These are phyloP conservation scores for Phytophthora capsici DNA, from an alignment of 352 stramenopile genomes.

Conservation along the genomic window DNA sequence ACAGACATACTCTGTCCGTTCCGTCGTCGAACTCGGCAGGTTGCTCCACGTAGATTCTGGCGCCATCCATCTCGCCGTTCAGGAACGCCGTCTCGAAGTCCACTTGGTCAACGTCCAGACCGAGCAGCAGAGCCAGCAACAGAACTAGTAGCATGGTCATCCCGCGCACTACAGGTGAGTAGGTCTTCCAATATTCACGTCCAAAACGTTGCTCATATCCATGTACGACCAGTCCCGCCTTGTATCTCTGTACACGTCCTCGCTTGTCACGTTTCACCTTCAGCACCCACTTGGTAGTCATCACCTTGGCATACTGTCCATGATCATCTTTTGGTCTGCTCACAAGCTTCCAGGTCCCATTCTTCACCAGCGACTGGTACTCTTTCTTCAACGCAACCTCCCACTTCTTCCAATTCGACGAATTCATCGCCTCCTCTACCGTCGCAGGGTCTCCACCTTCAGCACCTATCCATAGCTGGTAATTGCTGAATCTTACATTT, in stretches of 20 bases:
- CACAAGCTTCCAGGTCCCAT: not conserved
- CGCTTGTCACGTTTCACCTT: not conserved
- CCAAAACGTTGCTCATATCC: not conserved
- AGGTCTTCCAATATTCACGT: not conserved
- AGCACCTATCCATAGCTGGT: not conserved
- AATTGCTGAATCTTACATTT: not conserved
- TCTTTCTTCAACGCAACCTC: not conserved
- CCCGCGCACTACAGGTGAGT: constrained; percentile 3
- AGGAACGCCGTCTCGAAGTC: constrained; percentile 14
- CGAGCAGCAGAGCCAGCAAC: constrained; percentile 1
- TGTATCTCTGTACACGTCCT: not conserved
- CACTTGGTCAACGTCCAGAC: not conserved
- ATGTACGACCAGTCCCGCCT: not conserved
- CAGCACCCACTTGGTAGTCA: not conserved
- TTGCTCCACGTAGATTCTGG: constrained; percentile 15
- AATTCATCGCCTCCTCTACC: not conserved
- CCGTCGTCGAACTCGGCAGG: constrained; percentile 1
- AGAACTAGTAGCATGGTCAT: not conserved
- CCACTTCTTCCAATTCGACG: not conserved
- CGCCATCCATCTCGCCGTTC: constrained; percentile 1
- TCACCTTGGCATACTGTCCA: not conserved
- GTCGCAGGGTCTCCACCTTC: not conserved
- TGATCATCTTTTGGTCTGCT: not conserved
- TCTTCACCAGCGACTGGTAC: too few relatives aligned
- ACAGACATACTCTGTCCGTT: not conserved